phyloP scores from a whole-genome alignment of 1,284 basidiomycete genomes.

The Marasmius fiardii region DNA sequence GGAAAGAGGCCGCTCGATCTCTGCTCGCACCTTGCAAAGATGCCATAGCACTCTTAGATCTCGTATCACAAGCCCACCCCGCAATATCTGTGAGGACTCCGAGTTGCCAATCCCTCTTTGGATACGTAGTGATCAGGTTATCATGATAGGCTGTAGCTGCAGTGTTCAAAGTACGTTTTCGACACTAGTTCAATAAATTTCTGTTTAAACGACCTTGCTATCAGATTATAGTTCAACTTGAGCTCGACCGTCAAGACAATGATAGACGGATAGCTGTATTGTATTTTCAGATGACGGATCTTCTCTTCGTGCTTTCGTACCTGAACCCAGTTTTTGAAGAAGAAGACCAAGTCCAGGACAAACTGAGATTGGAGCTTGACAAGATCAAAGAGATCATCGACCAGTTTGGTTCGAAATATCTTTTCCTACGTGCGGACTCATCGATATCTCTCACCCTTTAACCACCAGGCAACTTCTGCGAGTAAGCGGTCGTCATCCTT shows the following conservation, averaged over 20 bases:
- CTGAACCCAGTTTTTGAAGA: not conserved
- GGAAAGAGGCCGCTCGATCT: not conserved
- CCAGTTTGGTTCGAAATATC: not conserved
- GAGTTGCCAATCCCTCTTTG: not conserved
- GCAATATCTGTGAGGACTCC: not conserved
- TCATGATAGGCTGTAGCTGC: not conserved
- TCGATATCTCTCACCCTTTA: not conserved
- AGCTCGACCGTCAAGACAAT: constrained; percentile 9
- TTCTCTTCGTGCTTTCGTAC: constrained; percentile 5
- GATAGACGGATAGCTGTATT: constrained; percentile 10
- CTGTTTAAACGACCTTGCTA: not conserved
- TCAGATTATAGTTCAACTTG: constrained; percentile 10
- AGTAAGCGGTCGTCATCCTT: not conserved
- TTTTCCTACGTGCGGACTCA: no score
- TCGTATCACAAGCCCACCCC: not conserved
- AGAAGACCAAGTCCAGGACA: not conserved
- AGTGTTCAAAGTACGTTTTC: not conserved
- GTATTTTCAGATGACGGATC: constrained; percentile 10
- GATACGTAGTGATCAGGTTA: not conserved
- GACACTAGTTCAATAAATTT: no score
- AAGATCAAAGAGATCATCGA: not conserved
- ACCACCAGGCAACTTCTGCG: not conserved
- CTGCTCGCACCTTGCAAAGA: constrained; percentile 1
- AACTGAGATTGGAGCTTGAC: not conserved
- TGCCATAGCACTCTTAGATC: not conserved